These are phyloP conservation scores for Cardamine chenopodiifolia DNA, from an alignment of 345 rosid species.

Conservation along the genomic window DNA sequence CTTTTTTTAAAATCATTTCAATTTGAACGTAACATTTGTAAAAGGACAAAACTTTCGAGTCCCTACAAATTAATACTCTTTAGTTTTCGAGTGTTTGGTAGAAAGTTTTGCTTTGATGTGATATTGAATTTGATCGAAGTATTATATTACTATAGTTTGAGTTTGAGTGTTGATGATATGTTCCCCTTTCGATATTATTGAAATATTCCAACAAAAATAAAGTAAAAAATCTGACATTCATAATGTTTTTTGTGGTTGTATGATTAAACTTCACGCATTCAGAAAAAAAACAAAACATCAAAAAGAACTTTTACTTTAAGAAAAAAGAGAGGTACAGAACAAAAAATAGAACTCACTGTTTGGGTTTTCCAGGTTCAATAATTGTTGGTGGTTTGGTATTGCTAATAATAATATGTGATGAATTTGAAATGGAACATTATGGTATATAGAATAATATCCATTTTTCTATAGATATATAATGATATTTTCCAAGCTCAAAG, in stretches of 20 bases:
- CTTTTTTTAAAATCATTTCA: background rate
- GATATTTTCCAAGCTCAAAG: background rate
- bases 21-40: background rate
- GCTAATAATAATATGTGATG: background rate
- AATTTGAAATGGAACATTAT: conserved; percentile 3
- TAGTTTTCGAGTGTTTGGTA: conserved; percentile 27
- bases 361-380: conserved; percentile 19
- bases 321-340: background rate
- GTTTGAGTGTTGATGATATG: conserved; percentile 20
- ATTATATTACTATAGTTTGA: conserved; percentile 10
- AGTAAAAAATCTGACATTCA: conserved; percentile 8
- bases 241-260: conserved; percentile 25
- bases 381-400: conserved; percentile 18
- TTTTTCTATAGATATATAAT: no score
- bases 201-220: background rate
- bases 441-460: background rate
- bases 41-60: background rate
- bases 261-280: conserved; percentile 17
- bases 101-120: conserved; percentile 32
- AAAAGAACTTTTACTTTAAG: conserved; percentile 3
- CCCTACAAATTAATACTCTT: conserved; percentile 22
- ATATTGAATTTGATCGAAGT: conserved; percentile 32
- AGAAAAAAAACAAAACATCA: conserved; percentile 6
- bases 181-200: conserved; percentile 4
- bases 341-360: background rate